These are phyloP conservation scores for Didymella keratinophila DNA, from an alignment of 2,329 filamentous ascomycete genomes.

Conservation along the genomic window DNA sequence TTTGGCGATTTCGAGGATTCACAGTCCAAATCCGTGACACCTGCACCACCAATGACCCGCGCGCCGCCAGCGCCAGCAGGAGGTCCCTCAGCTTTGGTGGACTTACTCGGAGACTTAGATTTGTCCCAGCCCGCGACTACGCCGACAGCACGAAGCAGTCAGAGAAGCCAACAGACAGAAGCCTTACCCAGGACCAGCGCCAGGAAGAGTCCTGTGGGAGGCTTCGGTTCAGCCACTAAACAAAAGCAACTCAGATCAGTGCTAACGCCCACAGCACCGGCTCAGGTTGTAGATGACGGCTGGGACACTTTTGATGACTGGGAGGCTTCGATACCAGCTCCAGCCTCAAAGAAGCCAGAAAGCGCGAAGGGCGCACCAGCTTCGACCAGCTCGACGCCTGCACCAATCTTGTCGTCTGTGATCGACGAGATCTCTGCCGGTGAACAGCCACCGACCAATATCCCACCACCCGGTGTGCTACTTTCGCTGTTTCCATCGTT, in stretches of 20 bases:
- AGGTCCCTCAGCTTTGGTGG: conserved; percentile 28
- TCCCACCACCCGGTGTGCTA: conserved; percentile 86
- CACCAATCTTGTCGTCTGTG: conserved; percentile 34
- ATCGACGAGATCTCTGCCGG: conserved; percentile 35
- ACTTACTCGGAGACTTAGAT: conserved; percentile 39
- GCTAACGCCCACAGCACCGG: conserved; percentile 10
- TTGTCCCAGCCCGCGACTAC: conserved; percentile 31
- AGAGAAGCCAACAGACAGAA: background rate
- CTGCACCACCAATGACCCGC: conserved; percentile 8
- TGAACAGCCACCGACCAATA: conserved; percentile 75
- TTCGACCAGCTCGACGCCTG: conserved; percentile 13
- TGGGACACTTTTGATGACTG: conserved; percentile 59
- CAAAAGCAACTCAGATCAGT: conserved; percentile 13
- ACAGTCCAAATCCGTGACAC: conserved; percentile 13
- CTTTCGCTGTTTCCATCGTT: conserved; percentile 78
- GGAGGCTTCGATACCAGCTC: conserved; percentile 46
- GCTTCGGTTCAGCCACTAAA: conserved; percentile 27
- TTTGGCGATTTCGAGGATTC: conserved; percentile 49
- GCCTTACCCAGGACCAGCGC: conserved; percentile 1
- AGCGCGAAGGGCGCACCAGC: conserved; percentile 3
- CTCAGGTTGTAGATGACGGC: conserved; percentile 39
- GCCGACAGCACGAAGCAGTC: background rate
- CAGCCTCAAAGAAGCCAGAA: conserved; percentile 15
- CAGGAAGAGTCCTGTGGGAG: conserved; percentile 21
- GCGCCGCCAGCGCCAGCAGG: background rate